Percentiles rank a stretch among this genome's conserved stretches.
phyloP scores from a whole-genome alignment of 768 basidiomycete species.

The Mycena venus region DNA sequence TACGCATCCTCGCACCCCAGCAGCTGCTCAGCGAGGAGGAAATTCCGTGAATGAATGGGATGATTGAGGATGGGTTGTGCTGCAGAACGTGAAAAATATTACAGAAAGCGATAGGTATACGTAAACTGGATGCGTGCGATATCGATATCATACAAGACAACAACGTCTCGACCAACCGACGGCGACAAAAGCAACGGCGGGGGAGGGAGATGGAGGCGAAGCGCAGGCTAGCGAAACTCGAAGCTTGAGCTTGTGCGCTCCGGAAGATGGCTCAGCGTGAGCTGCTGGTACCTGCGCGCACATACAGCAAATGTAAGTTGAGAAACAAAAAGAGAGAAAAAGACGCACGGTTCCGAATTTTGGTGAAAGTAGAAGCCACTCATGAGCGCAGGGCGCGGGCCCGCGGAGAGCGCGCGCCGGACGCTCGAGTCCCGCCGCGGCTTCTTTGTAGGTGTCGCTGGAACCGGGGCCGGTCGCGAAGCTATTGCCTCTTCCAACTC shows the following conservation, averaged over 20 bases:
- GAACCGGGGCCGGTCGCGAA: conserved; percentile 44
- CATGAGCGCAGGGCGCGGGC: conserved; percentile 76
- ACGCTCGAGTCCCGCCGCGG: conserved; percentile 63
- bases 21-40: neutral
- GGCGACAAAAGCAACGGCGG: neutral
- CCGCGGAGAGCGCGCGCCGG: conserved; percentile 63
- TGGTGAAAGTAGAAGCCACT: conserved; percentile 95
- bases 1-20: too few relatives aligned
- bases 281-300: conserved; percentile 82
- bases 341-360: conserved; percentile 90
- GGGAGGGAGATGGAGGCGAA: neutral
- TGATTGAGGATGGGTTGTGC: neutral
- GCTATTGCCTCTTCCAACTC: conserved; percentile 36
- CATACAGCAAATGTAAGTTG: conserved; percentile 12
- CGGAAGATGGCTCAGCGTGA: conserved; percentile 85
- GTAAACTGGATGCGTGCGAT: conserved; percentile 1
- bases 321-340: conserved; percentile 2
- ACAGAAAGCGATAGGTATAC: conserved; percentile 14
- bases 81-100: neutral
- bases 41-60: neutral
- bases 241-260: conserved; percentile 82
- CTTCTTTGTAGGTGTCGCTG: conserved; percentile 36
- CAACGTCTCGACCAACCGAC: neutral
- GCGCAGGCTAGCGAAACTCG: conserved; percentile 87
- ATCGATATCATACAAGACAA: conserved; percentile 28